These are phyloP conservation scores for Coriolopsis trogii DNA, from an alignment of 1,284 basidiomycete genomes.

Conservation along the genomic window DNA sequence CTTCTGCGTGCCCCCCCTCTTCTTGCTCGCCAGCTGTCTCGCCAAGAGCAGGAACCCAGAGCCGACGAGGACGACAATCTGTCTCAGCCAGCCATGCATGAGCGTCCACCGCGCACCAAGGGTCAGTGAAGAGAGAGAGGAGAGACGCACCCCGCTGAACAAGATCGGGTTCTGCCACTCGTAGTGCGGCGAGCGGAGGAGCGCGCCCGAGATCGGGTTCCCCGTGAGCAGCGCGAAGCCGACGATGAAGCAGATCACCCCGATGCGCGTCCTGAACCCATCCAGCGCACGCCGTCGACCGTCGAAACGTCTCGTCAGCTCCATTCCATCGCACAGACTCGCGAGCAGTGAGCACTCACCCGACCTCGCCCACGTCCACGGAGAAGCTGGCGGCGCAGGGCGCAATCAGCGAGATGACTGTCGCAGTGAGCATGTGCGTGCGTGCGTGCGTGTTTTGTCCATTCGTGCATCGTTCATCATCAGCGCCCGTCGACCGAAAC, in stretches of 20 bases:
- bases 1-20: neutral
- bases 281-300: too few species aligned
- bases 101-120: neutral
- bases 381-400: neutral
- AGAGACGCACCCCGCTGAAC: neutral
- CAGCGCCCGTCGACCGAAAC: too few species aligned
- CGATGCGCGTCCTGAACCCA: neutral
- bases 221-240: constrained; percentile 12
- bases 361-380: neutral
- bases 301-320: too few species aligned
- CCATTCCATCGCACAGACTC: too few species aligned
- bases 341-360: too few species aligned
- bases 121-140: neutral
- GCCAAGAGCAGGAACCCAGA: neutral
- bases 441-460: too few species aligned
- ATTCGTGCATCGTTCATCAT: too few species aligned
- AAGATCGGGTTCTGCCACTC: neutral
- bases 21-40: neutral
- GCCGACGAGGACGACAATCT: neutral
- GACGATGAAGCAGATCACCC: neutral
- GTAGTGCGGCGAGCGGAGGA: constrained; percentile 23
- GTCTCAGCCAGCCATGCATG: neutral
- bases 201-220: constrained; percentile 36
- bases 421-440: too few species aligned
- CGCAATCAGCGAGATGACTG: neutral